Evolutionary conservation across 768 basidiomycete genomes (phyloP).

Genomic region (Mycena alexandri): DNA sequence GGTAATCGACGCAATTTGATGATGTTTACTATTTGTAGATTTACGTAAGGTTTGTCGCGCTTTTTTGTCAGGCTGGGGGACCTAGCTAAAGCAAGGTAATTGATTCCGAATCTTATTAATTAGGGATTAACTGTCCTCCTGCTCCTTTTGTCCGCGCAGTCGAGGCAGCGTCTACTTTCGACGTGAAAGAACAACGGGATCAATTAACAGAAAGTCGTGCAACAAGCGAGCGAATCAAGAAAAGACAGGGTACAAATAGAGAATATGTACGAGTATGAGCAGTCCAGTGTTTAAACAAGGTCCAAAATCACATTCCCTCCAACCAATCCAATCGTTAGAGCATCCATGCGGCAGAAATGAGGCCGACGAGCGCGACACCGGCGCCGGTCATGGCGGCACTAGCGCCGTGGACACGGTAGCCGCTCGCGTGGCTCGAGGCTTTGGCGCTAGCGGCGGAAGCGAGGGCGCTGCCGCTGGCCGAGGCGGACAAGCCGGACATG

Average conservation of each 20-base stretch:
- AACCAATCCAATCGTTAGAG: slow-evolving; percentile 9
- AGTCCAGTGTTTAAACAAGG: neutral
- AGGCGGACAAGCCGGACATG: neutral
- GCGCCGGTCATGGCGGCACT: neutral
- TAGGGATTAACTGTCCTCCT: too few species aligned
- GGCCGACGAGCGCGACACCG: slow-evolving; percentile 9
- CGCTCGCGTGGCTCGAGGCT: slow-evolving; percentile 14
- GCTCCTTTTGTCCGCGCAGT: too few species aligned
- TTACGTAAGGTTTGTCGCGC: too few species aligned
- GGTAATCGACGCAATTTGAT: too few species aligned
- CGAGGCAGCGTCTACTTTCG: too few species aligned
- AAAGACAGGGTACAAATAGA: slow-evolving; percentile 27
- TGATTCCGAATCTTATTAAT: too few species aligned
- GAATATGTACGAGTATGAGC: slow-evolving; percentile 17
- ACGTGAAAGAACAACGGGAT: too few species aligned
- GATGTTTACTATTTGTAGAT: too few species aligned
- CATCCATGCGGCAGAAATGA: slow-evolving; percentile 22
- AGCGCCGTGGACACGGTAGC: neutral
- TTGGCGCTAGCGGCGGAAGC: slow-evolving; percentile 6
- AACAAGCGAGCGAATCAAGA: slow-evolving; percentile 13
- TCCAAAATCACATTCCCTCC: neutral
- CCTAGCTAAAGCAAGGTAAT: too few species aligned
- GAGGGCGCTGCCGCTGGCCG: neutral
- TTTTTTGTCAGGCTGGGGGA: too few species aligned
- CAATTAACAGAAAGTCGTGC: neutral